A percentile compares a stretch with the other conserved stretches of the same genome.
phyloP scores from a whole-genome alignment of 1,139 yeast genomes.

The Sugiyamaella castrensis region DNA sequence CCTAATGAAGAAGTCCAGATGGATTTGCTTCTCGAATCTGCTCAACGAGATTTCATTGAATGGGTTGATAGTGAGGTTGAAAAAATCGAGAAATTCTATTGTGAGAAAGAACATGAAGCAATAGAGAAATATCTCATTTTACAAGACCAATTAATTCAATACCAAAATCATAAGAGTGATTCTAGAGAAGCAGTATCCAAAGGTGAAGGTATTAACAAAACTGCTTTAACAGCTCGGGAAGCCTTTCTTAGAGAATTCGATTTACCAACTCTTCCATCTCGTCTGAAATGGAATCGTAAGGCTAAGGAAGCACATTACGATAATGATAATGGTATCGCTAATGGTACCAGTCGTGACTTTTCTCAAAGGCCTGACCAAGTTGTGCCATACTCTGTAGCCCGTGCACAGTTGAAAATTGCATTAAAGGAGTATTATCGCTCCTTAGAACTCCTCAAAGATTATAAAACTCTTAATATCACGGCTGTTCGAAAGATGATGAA shows the following conservation, averaged over 20 bases:
- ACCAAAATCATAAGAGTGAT: constrained; percentile 49
- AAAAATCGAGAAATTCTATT: constrained; percentile 61
- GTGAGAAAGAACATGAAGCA: constrained; percentile 57
- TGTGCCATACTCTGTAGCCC: constrained; percentile 61
- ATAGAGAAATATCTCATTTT: constrained; percentile 58
- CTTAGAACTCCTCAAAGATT: constrained; percentile 73
- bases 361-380: constrained; percentile 14
- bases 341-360: constrained; percentile 13
- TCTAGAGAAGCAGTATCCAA: constrained; percentile 16
- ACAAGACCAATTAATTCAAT: constrained; percentile 64
- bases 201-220: constrained; percentile 22
- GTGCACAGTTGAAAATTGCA: constrained; percentile 72
- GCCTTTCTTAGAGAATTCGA: constrained; percentile 30
- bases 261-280: constrained; percentile 35
- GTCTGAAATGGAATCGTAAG: constrained; percentile 13
- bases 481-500: constrained; percentile 87
- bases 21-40: constrained; percentile 23
- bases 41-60: constrained; percentile 46
- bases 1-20: constrained; percentile 5
- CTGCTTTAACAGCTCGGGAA: constrained; percentile 23
- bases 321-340: background rate
- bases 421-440: constrained; percentile 76
- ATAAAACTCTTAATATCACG: constrained; percentile 72
- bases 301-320: constrained; percentile 9
- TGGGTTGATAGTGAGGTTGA: constrained; percentile 62